Evolutionary conservation across 208 protist genomes (phyloP).

Genomic region (Crithidia acanthocephali): DNA sequence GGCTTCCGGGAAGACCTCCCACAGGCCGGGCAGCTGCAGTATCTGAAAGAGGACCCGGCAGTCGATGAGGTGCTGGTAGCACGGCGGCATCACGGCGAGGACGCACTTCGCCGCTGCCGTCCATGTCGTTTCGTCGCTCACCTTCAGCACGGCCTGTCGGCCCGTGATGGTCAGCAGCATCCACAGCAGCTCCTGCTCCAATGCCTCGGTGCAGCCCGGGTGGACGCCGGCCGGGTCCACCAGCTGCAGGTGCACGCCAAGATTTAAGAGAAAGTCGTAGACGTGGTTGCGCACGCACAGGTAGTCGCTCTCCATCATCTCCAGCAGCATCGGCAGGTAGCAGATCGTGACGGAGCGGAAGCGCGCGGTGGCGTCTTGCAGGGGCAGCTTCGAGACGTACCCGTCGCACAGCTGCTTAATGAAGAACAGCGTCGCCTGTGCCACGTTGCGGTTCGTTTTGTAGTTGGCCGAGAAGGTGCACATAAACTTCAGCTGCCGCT

Average conservation of each 20-base stretch:
- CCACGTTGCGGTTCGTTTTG: constrained; percentile 58
- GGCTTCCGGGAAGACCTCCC: constrained; percentile 55
- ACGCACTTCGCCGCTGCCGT: constrained; percentile 77
- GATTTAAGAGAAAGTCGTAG: constrained; percentile 85
- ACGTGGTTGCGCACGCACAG: constrained; percentile 88
- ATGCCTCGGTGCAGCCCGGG: constrained; percentile 70
- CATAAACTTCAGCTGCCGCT: constrained; percentile 70
- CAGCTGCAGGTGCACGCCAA: constrained; percentile 86
- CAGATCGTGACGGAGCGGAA: constrained; percentile 84
- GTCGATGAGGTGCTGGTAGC: constrained; percentile 68
- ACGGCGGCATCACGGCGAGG: constrained; percentile 62
- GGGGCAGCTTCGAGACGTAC: constrained; percentile 80
- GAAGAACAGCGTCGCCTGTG: constrained; percentile 76
- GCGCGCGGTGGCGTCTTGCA: constrained; percentile 64
- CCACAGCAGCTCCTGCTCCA: constrained; percentile 85
- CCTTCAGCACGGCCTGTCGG: constrained; percentile 61
- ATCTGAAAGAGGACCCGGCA: constrained; percentile 63
- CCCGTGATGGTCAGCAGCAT: constrained; percentile 62
- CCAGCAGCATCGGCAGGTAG: constrained; percentile 78
- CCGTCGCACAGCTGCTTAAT: constrained; percentile 88
- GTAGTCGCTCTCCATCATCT: constrained; percentile 87
- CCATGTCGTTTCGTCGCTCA: constrained; percentile 75
- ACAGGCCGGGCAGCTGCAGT: constrained; percentile 58
- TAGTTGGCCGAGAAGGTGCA: constrained; percentile 77
- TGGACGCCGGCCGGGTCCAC: constrained; percentile 72